Conservation (phyloP, 176 grass and related monocot genomes). For the Aechmea fasciata region DNA sequence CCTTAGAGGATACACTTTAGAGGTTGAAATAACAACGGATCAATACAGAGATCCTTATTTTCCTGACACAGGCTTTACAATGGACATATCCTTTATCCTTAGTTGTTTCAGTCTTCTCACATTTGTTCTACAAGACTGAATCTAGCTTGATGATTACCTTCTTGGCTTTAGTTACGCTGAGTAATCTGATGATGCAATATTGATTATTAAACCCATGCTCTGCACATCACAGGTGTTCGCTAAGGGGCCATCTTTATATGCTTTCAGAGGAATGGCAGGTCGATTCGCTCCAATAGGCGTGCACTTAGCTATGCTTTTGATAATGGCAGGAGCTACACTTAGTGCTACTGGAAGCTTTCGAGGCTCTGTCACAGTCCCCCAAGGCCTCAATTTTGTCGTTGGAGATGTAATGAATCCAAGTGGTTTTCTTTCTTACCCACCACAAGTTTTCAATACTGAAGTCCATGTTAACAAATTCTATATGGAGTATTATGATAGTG, state of each 20-base stretch:
- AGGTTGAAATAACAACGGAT: too few relatives aligned
- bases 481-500: slow-evolving; percentile 95
- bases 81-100: too few relatives aligned
- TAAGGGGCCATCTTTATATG: slow-evolving; percentile 72
- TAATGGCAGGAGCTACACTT: slow-evolving; percentile 82
- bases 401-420: slow-evolving; percentile 80
- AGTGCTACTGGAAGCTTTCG: slow-evolving; percentile 78
- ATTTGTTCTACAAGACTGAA: neutral
- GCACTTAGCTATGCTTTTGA: slow-evolving; percentile 86
- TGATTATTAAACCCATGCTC: neutral
- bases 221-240: slow-evolving; percentile 50
- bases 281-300: slow-evolving; percentile 79
- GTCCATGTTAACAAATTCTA: slow-evolving; percentile 95
- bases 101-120: neutral
- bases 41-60: too few relatives aligned
- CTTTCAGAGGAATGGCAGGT: slow-evolving; percentile 82
- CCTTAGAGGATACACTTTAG: too few relatives aligned
- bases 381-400: slow-evolving; percentile 86
- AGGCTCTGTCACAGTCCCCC: slow-evolving; percentile 77
- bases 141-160: neutral
- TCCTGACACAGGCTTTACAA: too few relatives aligned
- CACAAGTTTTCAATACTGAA: slow-evolving; percentile 69
- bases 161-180: neutral
- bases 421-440: slow-evolving; percentile 50
- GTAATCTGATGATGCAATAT: neutral